These are phyloP conservation scores for Aspergillus novoparasiticus DNA, from an alignment of 2,329 filamentous ascomycete genomes.

Conservation along the genomic window DNA sequence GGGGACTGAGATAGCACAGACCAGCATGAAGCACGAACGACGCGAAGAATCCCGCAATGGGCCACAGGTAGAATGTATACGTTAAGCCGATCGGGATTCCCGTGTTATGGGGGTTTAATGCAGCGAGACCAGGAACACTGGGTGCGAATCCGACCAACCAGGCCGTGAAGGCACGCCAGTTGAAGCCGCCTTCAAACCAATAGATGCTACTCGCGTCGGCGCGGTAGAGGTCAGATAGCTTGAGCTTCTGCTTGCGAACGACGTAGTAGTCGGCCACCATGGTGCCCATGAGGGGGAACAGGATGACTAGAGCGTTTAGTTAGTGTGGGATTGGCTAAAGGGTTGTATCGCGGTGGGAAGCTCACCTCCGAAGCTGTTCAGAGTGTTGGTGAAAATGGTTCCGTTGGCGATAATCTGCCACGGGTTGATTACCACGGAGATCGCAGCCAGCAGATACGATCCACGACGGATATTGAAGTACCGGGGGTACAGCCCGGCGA, in stretches of 20 bases:
- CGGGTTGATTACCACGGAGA: slow-evolving; percentile 38
- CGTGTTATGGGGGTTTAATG: background rate
- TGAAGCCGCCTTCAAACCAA: slow-evolving; percentile 47
- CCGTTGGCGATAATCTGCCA: slow-evolving; percentile 56
- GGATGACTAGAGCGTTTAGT: background rate
- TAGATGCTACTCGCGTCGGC: slow-evolving; percentile 43
- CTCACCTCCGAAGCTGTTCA: slow-evolving; percentile 44
- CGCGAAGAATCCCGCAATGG: background rate
- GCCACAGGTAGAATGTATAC: background rate
- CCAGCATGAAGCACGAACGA: background rate
- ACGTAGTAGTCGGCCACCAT: slow-evolving; percentile 37
- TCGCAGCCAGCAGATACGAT: slow-evolving; percentile 36
- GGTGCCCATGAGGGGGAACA: slow-evolving; percentile 19
- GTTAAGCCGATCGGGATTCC: background rate
- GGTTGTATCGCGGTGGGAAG: background rate
- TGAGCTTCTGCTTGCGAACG: slow-evolving; percentile 42
- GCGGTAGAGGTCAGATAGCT: slow-evolving; percentile 49
- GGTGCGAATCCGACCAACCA: background rate
- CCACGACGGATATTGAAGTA: slow-evolving; percentile 62
- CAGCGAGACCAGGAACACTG: background rate
- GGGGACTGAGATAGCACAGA: background rate
- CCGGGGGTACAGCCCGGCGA: slow-evolving; percentile 54
- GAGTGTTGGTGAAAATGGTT: slow-evolving; percentile 50
- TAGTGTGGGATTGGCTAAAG: background rate
- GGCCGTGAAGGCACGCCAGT: slow-evolving; percentile 46